Conservation (phyloP, 257 asterid genomes). For the Solanum habrochaites region DNA sequence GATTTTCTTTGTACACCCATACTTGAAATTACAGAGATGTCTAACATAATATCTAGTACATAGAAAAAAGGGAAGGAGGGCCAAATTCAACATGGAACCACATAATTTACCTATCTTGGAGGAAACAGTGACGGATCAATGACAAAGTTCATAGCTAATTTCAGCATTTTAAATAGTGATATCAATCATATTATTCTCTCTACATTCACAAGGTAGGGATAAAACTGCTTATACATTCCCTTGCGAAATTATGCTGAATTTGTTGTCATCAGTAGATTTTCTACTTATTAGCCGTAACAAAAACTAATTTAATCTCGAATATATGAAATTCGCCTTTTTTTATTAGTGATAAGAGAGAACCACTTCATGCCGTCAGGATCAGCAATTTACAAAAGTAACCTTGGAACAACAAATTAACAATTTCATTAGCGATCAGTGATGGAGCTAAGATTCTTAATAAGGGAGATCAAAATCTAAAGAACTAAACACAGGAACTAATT, state of each 20-base stretch:
- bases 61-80: not conserved
- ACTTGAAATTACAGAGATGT: too few species aligned
- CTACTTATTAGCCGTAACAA: not conserved
- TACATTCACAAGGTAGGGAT: not conserved
- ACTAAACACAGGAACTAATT: too few species aligned
- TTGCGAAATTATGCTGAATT: fast-evolving
- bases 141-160: too few species aligned
- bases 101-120: not conserved
- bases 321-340: not conserved
- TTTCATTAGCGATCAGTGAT: too few species aligned
- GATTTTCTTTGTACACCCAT: not conserved
- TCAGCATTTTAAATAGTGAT: not conserved
- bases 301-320: not conserved
- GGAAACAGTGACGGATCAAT: not conserved
- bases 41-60: not conserved
- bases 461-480: too few species aligned
- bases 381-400: not conserved
- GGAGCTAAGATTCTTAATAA: too few species aligned
- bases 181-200: not conserved
- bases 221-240: not conserved
- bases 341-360: not conserved
- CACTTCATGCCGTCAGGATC: not conserved
- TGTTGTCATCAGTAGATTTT: too few species aligned
- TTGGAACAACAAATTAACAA: not conserved
- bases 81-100: not conserved